phyloP scores from a whole-genome alignment of 129 eudicot genomes.

The Silybum marianum region DNA sequence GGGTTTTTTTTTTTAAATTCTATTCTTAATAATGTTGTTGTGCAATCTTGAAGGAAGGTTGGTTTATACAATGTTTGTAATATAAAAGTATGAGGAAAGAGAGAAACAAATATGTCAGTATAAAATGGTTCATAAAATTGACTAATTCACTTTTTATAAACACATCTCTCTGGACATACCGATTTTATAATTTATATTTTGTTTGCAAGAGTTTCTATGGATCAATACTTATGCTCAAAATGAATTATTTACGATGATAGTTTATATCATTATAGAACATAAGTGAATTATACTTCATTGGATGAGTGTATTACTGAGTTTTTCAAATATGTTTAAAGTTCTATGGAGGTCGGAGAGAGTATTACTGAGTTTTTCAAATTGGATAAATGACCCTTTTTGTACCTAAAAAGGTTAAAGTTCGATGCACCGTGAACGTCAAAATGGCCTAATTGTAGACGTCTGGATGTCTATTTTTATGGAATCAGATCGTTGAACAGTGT shows the following conservation, averaged over 20 bases:
- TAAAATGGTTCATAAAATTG: too few species aligned
- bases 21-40: too few species aligned
- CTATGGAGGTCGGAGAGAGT: not conserved
- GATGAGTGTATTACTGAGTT: not conserved
- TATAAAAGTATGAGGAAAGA: not conserved
- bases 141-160: too few species aligned
- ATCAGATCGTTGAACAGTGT: too few species aligned
- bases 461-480: not conserved
- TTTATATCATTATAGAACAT: too few species aligned
- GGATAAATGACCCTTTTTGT: not conserved
- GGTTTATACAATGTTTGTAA: not conserved
- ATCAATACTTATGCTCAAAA: too few species aligned
- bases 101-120: not conserved
- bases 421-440: not conserved
- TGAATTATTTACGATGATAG: not conserved
- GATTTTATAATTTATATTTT: not conserved
- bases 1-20: too few species aligned
- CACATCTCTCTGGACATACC: not conserved
- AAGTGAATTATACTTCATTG: not conserved
- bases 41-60: not conserved
- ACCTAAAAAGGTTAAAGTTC: too few species aligned
- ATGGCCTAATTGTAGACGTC: not conserved
- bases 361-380: not conserved
- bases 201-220: not conserved
- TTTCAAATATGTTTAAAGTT: not conserved